Evolutionary conservation across 1,284 basidiomycete genomes (phyloP), one percentile per base, ranked within the genome.

Genomic region (Cutaneotrichosporon mucoides): DNA sequence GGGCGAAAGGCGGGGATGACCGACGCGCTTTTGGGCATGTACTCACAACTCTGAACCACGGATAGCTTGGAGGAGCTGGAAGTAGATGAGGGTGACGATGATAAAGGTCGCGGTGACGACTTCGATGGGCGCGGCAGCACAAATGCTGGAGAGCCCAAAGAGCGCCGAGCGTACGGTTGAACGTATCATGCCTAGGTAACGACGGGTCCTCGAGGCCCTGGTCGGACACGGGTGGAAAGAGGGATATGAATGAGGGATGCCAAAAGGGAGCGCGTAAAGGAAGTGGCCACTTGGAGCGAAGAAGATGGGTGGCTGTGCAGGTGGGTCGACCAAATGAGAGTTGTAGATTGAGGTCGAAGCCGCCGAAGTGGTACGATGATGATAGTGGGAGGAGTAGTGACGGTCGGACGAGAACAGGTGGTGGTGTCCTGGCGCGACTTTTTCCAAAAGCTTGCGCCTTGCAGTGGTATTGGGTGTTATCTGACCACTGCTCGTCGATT

Each of bases 61-160:
- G 74, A 94, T 87, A 47, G 90, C 88, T 62, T 86, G 85, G 59
- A 97, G 83, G 63, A 95, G 84, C 75, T 93, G 90, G 76, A 96
- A 94, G 79, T 96, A 96, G 53, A 89, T 88, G 45, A 96, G 83
- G 3, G 93, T 96, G 40, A 88, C 88, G 61, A 92, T 77, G 72
- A 93, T 85, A 74, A 87, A 90, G 78, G 90, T 88, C 71, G 86
- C 84, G 57, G 95, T 91, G 67, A 95, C 90, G 24, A 89, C 88
- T 76, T 97, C 93, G 70, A 84, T 84, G 9, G 84, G 84, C 9
- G 75, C 75, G 8, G 75, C 66, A 10, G 80, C 74, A n/a, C 78
- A 75, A 6, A 79, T 57, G 36, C 71, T 70, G 33, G 80, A 76
- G 63, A 80, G 66, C 8, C 70, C 66, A 48, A 72, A 48, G 60